Evolutionary conservation across 1,139 yeast species (phyloP).

Genomic region (Blastobotrys petasosporus): DNA sequence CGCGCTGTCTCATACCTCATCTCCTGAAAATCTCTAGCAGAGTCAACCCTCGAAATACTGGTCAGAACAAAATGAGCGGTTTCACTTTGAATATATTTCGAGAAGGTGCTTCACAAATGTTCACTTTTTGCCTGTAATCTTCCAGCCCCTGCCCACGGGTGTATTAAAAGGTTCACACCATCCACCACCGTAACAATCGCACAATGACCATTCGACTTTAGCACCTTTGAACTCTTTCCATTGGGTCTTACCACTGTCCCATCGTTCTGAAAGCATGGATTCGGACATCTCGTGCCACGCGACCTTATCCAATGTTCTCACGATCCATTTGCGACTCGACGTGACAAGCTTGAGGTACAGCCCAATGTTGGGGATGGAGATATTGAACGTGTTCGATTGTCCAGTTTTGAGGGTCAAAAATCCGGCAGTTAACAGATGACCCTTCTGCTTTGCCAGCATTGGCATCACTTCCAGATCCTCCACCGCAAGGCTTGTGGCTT

Average conservation of each 20-base stretch:
- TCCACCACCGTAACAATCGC: conserved; percentile 66
- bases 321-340: conserved; percentile 47
- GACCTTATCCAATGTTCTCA: conserved; percentile 39
- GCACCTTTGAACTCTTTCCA: conserved; percentile 57
- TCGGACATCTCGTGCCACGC: conserved; percentile 53
- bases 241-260: conserved; percentile 44
- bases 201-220: conserved; percentile 55
- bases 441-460: conserved; percentile 9
- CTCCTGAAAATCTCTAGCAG: too few relatives aligned
- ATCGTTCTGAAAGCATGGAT: conserved; percentile 42
- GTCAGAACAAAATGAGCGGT: background rate
- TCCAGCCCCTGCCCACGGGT: conserved; percentile 69
- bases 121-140: conserved; percentile 42
- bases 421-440: conserved; percentile 44
- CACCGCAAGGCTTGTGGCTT: conserved; percentile 35
- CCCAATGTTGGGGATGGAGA: conserved; percentile 62
- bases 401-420: conserved; percentile 50
- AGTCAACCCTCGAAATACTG: too few relatives aligned
- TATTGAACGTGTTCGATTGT: conserved; percentile 41
- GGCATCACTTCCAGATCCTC: conserved; percentile 25
- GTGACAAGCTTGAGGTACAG: conserved; percentile 46
- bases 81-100: too few relatives aligned
- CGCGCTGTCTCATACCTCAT: background rate
- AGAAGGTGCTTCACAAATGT: too few relatives aligned
- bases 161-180: conserved; percentile 59